Base-by-base conservation (phyloP, 1,284 basidiomycete species). In the Takashimella tepidaria region DNA sequence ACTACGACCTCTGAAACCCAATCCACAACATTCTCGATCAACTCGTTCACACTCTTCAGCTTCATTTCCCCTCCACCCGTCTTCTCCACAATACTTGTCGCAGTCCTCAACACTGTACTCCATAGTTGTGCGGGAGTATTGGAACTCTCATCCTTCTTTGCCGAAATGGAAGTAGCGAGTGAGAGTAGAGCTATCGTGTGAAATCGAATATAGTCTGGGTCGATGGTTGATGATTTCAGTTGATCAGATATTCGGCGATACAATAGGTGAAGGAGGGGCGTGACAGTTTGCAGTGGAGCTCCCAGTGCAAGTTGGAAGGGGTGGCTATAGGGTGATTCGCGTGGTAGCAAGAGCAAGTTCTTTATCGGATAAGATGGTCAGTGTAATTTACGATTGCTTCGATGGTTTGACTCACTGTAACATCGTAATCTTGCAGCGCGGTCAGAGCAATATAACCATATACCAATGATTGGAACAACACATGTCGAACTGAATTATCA, bases 1-100 rank as follows among this genome's bases (percentile, higher is more conserved):
- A 45, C 45, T 13, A 61, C 56, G 48, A 63, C 47, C 11, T n/a
- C 41, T 23, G 64, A 63, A 2, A 65, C 61, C 49, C 61, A 59
- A 10, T 57, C 56, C 0, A 69, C 58, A 1, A 67, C 45, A 2
- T 47, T 26, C 1, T 37, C 53, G n/a, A 69, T 54, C 5, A 55
- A 50, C 1, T 41, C 52, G n/a, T 61, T 61, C 2, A 55, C 59
- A 24, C 55, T 53, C 6, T 52, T 51, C 11, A 62, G 47, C 20
- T 42, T 40, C 5, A 55, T 54, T 13, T 56, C 51, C 13, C 45
- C 55, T 11, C 60, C 57, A 16, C 51, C 27, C n/a, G n/a, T n/a
- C 5, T 23, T 49, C n/a, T 51, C 43, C 37, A 58, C 42, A 43
- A 54, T 49, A 11, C 41, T 21, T 21, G 49, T 23, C 1, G 48